phyloP scores from a whole-genome alignment of 1,284 basidiomycete species.

The Fistulina hepatica region DNA sequence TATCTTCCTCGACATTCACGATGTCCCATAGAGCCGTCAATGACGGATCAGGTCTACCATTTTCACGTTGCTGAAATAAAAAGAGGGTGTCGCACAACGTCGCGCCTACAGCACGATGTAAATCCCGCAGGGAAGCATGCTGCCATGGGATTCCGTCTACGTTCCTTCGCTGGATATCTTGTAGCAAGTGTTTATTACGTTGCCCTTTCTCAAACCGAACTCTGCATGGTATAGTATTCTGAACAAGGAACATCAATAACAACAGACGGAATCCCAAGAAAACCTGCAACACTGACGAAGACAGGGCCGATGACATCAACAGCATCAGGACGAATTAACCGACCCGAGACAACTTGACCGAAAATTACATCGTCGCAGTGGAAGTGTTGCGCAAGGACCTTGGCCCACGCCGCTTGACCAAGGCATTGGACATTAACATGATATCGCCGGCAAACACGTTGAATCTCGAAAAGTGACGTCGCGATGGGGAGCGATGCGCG shows the following conservation, averaged over 20 bases:
- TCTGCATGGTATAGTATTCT: slow-evolving; percentile 10
- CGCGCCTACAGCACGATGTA: slow-evolving; percentile 8
- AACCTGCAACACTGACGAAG: slow-evolving; percentile 5
- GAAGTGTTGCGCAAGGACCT: slow-evolving; percentile 6
- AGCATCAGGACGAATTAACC: slow-evolving; percentile 8
- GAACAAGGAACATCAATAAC: background rate
- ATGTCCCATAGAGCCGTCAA: slow-evolving; percentile 6
- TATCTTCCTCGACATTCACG: slow-evolving; percentile 4
- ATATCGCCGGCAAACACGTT: slow-evolving; percentile 1
- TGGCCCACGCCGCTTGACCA: slow-evolving; percentile 9
- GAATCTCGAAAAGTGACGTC: background rate
- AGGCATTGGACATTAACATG: slow-evolving; percentile 9
- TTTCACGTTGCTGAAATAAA: slow-evolving; percentile 10
- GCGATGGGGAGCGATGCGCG: slow-evolving; percentile 5
- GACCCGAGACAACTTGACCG: slow-evolving; percentile 9
- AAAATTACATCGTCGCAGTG: slow-evolving; percentile 8
- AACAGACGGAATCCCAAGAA: background rate
- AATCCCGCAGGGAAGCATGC: slow-evolving; percentile 7
- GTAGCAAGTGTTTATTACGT: slow-evolving; percentile 6
- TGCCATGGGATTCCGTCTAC: slow-evolving; percentile 5
- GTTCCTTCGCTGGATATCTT: slow-evolving; percentile 4
- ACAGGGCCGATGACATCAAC: slow-evolving; percentile 7
- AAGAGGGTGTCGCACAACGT: slow-evolving; percentile 9
- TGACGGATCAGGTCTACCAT: slow-evolving; percentile 1
- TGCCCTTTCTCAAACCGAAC: slow-evolving; percentile 6